Evolutionary conservation across 306 rosid genomes (phyloP).

Genomic region (Glycine soja): DNA sequence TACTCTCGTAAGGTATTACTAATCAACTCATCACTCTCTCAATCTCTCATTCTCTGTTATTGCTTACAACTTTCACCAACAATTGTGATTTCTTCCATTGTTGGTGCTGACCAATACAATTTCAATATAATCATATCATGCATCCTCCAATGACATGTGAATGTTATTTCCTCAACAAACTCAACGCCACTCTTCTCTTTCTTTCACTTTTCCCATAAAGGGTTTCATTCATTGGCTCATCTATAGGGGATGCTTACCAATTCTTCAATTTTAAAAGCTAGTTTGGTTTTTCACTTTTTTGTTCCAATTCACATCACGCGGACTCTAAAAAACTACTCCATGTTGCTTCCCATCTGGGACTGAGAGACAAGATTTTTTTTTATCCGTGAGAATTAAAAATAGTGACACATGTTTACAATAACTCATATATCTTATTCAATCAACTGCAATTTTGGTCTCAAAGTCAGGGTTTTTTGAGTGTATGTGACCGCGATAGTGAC

Average conservation of each 20-base stretch:
- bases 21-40: background rate
- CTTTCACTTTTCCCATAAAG: no score
- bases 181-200: no score
- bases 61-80: background rate
- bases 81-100: slow-evolving; percentile 1
- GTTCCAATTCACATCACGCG: background rate
- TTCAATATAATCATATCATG: no score
- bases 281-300: background rate
- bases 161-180: no score
- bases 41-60: background rate
- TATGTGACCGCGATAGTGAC: background rate
- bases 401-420: no score
- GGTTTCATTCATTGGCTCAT: no score
- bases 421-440: no score
- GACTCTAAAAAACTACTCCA: background rate
- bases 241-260: background rate
- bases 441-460: no score
- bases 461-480: no score
- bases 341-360: background rate
- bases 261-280: background rate
- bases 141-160: background rate
- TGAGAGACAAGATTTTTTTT: background rate
- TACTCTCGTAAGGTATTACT: slow-evolving; percentile 80
- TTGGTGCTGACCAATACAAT: background rate
- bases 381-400: no score